Base-by-base conservation (phyloP, 2,329 filamentous ascomycete genomes). In the Stachybotrys chartarum region DNA sequence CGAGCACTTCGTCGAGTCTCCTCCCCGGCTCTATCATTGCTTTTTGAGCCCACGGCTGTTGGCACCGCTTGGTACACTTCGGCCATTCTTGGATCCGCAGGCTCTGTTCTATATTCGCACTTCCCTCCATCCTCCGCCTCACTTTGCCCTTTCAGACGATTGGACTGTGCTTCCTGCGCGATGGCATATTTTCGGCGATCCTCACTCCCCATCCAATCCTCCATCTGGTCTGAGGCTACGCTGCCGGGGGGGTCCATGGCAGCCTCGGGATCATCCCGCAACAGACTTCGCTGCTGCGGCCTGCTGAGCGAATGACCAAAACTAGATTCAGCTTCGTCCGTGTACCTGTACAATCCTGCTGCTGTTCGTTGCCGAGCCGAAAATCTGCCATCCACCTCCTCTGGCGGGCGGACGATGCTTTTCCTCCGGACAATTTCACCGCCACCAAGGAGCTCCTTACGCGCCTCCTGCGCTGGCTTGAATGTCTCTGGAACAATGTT, bases 401-500 rank as follows among this genome's bases (percentile, higher is more conserved):
- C 82, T 1, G 88, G 86, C 0, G 93, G 92, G 61, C 87, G 83
- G 24, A 96, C 76, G 46, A 70, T 83, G 77, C 70, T 87, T 71
- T 66, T 79, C 61, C 69, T 75, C 64, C 72, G 78, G 63, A 66
- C 73, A 58, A 83, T 65, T 1, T 69, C 70, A 32, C 72, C 68
- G 59, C 14, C 62, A 60, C 55, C 69, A 68, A 46, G 65, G 57
- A 54, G 58, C 63, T 68, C 66, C 59, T 67, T 64, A 35, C 70
- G 71, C 8, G 81, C 82, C 52, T 84, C 78, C 6, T 77, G 70
- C 4, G 82, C 81, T 0, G 78, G 78, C 55, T 81, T 82, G 74
- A 97, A 97, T 0, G 90, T 91, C 68, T 96, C 90, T 0, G 92
- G 88, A 10, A 95, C 84, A 52, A 97, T 82, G 62, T 96, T 96